Evolutionary conservation across 2,329 filamentous ascomycete genomes (phyloP), one percentile per base, ranked within the genome.

Genomic region (Cytospora leucostoma): DNA sequence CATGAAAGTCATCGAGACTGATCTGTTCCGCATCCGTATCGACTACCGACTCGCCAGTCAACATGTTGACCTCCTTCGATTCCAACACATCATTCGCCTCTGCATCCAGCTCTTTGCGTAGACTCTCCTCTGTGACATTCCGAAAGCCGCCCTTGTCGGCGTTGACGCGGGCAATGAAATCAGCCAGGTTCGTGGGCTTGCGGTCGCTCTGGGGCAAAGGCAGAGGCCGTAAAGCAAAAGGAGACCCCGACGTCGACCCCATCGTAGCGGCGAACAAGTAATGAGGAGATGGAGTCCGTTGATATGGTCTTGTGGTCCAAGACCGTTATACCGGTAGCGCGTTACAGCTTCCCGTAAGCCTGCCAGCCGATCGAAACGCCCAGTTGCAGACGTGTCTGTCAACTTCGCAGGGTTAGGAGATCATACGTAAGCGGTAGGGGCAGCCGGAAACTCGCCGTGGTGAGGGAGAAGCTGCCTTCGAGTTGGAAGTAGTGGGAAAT

Each of bases 121-220:
- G 78, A 51, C 86, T 83, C 57, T 87, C 83, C 74, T 96, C 91
- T 56, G 87, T 91, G 67, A 98, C 82, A 69, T 88, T 82, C 64
- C 92, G 88, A 73, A 98, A 96, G 32, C 92, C 91, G 15, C 91
- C 92, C 65, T 90, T 88, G 71, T 96, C 88, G 51, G 80, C 76
- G 69, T 93, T 90, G 71, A 97, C 89, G 68, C 93, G 92, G 63
- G 84, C 79, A 68, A 97, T 92, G 69, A 94, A 89, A 54, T 89
- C 84, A 62, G 84, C 81, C n/a, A 97, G 80, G 54, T 82, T 84
- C 72, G 84, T 85, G 37, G 83, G 81, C 71, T 79, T 81, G 71
- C 78, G 84, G 77, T 79, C 83, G 70, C 77, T 81, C 67, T 81
- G 78, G 17, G 88, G 85, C 80, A 83, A 85, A 49, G 89, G 85